phyloP scores from a whole-genome alignment of 2,329 filamentous ascomycete species.

The Scytalidium lignicola region DNA sequence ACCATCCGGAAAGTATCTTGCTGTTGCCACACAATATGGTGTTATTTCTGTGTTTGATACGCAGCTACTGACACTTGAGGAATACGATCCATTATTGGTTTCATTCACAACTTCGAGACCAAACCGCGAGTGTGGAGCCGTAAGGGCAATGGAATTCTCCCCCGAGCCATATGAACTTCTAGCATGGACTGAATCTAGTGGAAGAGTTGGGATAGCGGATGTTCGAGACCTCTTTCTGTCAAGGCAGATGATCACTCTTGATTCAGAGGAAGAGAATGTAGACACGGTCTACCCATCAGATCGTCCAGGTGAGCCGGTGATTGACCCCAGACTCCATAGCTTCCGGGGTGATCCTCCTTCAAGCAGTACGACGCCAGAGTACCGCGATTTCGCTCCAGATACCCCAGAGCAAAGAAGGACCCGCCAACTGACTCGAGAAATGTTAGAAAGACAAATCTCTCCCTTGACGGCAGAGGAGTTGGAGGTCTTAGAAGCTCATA shows the following conservation, averaged over 20 bases:
- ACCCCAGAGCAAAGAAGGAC: conserved; percentile 20
- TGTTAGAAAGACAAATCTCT: conserved; percentile 41
- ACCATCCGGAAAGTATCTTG: conserved; percentile 63
- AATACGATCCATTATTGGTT: conserved; percentile 60
- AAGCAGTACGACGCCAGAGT: conserved; percentile 23
- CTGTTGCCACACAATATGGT: conserved; percentile 75
- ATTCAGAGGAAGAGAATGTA: conserved; percentile 49
- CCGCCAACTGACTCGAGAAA: conserved; percentile 17
- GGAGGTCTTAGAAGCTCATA: conserved; percentile 50
- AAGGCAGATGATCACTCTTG: conserved; percentile 64
- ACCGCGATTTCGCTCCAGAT: conserved; percentile 14
- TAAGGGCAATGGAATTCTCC: conserved; percentile 88
- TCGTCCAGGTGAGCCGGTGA: conserved; percentile 12
- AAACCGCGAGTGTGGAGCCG: conserved; percentile 62
- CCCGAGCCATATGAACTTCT: conserved; percentile 86
- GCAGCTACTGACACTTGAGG: conserved; percentile 37
- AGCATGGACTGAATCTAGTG: conserved; percentile 89
- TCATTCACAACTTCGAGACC: conserved; percentile 75
- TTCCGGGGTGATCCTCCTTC: conserved; percentile 16
- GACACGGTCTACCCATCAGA: conserved; percentile 22
- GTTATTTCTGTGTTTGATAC: conserved; percentile 72
- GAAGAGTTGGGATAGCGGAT: conserved; percentile 69
- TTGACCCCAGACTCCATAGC: conserved; percentile 23
- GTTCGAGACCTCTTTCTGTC: conserved; percentile 60
- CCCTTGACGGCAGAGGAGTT: conserved; percentile 51